Evolutionary conservation across 768 basidiomycete species (phyloP).

Genomic region (Kwoniella botswanensis): DNA sequence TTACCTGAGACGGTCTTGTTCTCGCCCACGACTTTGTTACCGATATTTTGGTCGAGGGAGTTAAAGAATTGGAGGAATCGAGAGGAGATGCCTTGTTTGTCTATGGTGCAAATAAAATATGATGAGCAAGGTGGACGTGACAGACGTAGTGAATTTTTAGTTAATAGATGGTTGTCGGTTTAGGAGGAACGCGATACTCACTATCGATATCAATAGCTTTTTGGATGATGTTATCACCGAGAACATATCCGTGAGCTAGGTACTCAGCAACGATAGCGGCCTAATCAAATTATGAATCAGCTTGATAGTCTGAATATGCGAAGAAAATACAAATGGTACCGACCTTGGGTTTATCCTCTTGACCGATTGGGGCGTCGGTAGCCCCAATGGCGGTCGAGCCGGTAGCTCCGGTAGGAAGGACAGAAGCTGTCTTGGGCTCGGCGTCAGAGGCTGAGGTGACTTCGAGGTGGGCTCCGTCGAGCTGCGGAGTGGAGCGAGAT

Average conservation of each 20-base stretch:
- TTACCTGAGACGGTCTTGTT: constrained; percentile 80
- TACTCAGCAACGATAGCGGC: constrained; percentile 84
- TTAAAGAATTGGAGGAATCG: constrained; percentile 82
- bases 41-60: constrained; percentile 71
- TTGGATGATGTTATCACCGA: constrained; percentile 78
- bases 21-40: constrained; percentile 72
- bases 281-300: constrained; percentile 20
- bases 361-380: constrained; percentile 63
- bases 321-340: constrained; percentile 17
- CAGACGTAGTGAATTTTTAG: too few species aligned
- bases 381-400: constrained; percentile 54
- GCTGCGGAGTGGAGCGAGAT: constrained; percentile 36
- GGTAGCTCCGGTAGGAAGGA: constrained; percentile 51
- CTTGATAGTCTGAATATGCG: neutral
- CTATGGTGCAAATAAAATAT: constrained; percentile 55
- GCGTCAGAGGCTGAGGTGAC: constrained; percentile 72
- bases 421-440: constrained; percentile 46
- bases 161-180: neutral
- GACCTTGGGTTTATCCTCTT: constrained; percentile 80
- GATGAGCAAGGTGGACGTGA: constrained; percentile 62
- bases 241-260: constrained; percentile 82
- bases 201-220: constrained; percentile 61
- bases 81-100: constrained; percentile 83
- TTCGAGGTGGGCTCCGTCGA: constrained; percentile 72
- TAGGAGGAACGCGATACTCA: constrained; percentile 34